Evolutionary conservation across 805 yeast genomes (phyloP).

Genomic region (Clavispora vitiphila): DNA sequence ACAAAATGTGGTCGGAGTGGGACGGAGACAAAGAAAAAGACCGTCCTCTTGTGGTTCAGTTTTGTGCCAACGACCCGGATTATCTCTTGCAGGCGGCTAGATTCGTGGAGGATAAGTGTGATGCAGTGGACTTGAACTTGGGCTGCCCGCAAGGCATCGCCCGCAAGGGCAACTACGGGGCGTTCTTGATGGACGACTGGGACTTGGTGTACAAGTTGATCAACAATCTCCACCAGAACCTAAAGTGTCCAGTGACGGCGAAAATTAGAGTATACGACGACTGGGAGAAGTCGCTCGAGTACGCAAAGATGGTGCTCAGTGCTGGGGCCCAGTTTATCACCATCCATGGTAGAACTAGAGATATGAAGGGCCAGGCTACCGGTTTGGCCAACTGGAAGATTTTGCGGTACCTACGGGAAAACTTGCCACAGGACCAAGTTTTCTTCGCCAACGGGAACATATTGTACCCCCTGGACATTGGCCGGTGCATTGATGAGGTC

Average conservation of each 20-base stretch:
- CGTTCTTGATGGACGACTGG: constrained; percentile 98
- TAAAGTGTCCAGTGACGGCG: constrained; percentile 88
- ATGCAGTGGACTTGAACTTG: constrained; percentile 90
- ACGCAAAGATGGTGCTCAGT: constrained; percentile 80
- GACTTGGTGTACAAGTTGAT: constrained; percentile 69
- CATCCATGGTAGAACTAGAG: constrained; percentile 93
- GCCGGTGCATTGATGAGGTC: constrained; percentile 58
- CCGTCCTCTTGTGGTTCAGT: constrained; percentile 88
- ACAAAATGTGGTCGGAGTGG: constrained; percentile 59
- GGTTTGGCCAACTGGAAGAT: constrained; percentile 94
- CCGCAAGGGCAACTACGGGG: constrained; percentile 88
- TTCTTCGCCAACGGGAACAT: constrained; percentile 94
- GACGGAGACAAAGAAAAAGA: constrained; percentile 73
- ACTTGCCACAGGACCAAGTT: constrained; percentile 73
- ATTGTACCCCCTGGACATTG: constrained; percentile 80
- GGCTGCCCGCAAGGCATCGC: constrained; percentile 99
- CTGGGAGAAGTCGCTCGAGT: constrained; percentile 73
- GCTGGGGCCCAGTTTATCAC: constrained; percentile 97
- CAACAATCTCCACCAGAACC: constrained; percentile 63
- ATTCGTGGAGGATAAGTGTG: constrained; percentile 76
- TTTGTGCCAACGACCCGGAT: constrained; percentile 95
- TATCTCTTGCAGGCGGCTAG: constrained; percentile 76
- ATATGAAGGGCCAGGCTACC: constrained; percentile 95
- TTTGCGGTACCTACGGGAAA: constrained; percentile 68
- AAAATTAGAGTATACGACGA: constrained; percentile 88